A percentile compares a stretch with the other conserved stretches of the same genome.
These are phyloP conservation scores for Eucalyptus paniculata DNA, from an alignment of 345 rosid species.

Conservation along the genomic window DNA sequence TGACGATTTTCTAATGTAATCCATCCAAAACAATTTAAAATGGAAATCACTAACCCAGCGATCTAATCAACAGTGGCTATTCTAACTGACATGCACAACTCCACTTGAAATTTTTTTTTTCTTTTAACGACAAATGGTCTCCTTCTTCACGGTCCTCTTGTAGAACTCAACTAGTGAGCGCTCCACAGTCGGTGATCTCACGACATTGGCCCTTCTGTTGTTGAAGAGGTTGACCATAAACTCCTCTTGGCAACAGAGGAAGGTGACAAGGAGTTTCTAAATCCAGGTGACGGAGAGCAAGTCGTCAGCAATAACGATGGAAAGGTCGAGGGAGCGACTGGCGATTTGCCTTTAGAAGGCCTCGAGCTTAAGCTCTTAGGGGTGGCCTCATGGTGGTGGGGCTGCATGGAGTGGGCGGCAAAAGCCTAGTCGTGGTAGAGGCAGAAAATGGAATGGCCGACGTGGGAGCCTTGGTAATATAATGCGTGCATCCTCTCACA, in stretches of 20 bases:
- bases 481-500: constrained; percentile 33
- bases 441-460: constrained; percentile 25
- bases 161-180: no score
- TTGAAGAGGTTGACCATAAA: constrained; percentile 10
- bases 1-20: background rate
- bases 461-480: constrained; percentile 28
- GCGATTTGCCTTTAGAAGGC: constrained; percentile 7
- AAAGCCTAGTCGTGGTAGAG: constrained; percentile 28
- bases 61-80: background rate
- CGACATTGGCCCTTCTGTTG: background rate
- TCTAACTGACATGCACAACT: background rate
- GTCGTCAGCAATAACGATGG: background rate
- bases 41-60: background rate
- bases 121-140: no score
- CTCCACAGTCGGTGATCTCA: no score
- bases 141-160: no score
- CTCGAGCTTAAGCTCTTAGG: background rate
- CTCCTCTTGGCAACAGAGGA: constrained; percentile 15
- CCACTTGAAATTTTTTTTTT: background rate
- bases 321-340: constrained; percentile 5
- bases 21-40: background rate
- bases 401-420: background rate
- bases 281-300: constrained; percentile 26
- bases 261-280: constrained; percentile 13
- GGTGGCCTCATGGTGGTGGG: background rate